phyloP scores from a whole-genome alignment of 2,329 filamentous ascomycete species.

The Lanzia echinophila region DNA sequence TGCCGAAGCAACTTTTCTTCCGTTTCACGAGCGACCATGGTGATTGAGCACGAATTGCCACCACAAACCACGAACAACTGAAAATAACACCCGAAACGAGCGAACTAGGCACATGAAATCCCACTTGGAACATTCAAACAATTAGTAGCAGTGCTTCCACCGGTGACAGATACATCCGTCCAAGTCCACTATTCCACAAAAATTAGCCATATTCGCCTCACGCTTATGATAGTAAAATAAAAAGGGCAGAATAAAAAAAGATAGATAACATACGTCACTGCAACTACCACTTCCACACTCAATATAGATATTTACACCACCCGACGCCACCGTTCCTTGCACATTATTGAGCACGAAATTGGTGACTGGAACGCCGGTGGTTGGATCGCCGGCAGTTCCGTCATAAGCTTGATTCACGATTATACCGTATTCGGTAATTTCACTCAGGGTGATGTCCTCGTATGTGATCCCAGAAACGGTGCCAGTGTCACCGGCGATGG shows the following conservation, averaged over 20 bases:
- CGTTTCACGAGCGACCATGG: no score
- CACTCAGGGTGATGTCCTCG: slow-evolving; percentile 41
- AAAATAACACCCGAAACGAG: no score
- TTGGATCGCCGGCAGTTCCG: slow-evolving; percentile 41
- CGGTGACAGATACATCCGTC: slow-evolving; percentile 42
- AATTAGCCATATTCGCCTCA: not conserved
- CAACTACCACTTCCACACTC: slow-evolving; percentile 46
- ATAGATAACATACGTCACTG: slow-evolving; percentile 27
- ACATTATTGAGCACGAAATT: slow-evolving; percentile 39
- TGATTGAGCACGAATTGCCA: no score
- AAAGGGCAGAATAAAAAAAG: not conserved
- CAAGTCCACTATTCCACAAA: slow-evolving; percentile 41
- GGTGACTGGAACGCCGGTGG: slow-evolving; percentile 43
- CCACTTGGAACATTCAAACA: slow-evolving; percentile 34
- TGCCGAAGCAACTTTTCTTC: no score
- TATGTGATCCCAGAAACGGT: slow-evolving; percentile 46
- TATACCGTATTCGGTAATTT: slow-evolving; percentile 43
- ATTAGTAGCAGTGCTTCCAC: slow-evolving; percentile 39
- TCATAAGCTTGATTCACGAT: slow-evolving; percentile 51
- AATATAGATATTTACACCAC: slow-evolving; percentile 41
- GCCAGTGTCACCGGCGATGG: slow-evolving; percentile 44
- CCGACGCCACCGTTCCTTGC: slow-evolving; percentile 35
- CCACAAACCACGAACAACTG: no score
- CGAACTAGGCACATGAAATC: slow-evolving; percentile 7
- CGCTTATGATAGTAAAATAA: no score